Conservation (phyloP, 2,329 filamentous ascomycete species). For the Myrmaecium sp. region DNA sequence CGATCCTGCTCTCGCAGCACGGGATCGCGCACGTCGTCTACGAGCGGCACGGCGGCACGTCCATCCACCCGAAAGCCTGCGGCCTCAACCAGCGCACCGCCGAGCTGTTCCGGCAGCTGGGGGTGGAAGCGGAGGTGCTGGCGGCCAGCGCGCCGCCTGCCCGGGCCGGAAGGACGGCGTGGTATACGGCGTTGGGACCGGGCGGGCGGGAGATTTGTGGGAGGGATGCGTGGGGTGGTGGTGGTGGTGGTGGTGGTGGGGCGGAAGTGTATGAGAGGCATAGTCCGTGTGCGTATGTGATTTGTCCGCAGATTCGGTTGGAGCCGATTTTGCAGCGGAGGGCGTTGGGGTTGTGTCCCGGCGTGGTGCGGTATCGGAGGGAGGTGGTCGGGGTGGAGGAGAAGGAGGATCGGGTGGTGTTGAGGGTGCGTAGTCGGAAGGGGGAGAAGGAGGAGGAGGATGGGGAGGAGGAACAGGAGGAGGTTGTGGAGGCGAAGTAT, state of each 20-base stretch:
- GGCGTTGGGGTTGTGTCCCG: constrained; percentile 15
- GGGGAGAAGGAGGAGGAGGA: too few relatives aligned
- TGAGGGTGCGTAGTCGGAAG: constrained; percentile 8
- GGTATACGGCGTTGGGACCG: constrained; percentile 12
- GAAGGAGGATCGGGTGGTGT: constrained; percentile 7
- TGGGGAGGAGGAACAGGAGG: not conserved
- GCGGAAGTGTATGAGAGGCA: constrained; percentile 9
- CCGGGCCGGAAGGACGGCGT: constrained; percentile 12
- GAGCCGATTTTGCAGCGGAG: constrained; percentile 17
- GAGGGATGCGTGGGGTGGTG: constrained; percentile 16
- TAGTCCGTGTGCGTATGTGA: constrained; percentile 14
- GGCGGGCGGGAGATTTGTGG: constrained; percentile 13
- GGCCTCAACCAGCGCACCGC: constrained; percentile 15
- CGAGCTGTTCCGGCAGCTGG: constrained; percentile 14
- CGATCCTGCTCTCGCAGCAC: constrained; percentile 14
- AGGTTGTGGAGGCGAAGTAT: constrained; percentile 12
- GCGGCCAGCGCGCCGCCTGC: constrained; percentile 7
- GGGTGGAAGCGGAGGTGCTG: constrained; percentile 15
- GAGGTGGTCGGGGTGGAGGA: constrained; percentile 13
- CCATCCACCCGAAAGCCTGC: constrained; percentile 17
- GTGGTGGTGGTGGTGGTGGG: constrained; percentile 7
- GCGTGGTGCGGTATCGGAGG: constrained; percentile 11
- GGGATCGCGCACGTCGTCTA: constrained; percentile 13
- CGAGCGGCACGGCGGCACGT: constrained; percentile 15
- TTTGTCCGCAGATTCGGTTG: constrained; percentile 19